Conservation (phyloP, 148 eudicot genomes). For the Rhododendron henanense region DNA sequence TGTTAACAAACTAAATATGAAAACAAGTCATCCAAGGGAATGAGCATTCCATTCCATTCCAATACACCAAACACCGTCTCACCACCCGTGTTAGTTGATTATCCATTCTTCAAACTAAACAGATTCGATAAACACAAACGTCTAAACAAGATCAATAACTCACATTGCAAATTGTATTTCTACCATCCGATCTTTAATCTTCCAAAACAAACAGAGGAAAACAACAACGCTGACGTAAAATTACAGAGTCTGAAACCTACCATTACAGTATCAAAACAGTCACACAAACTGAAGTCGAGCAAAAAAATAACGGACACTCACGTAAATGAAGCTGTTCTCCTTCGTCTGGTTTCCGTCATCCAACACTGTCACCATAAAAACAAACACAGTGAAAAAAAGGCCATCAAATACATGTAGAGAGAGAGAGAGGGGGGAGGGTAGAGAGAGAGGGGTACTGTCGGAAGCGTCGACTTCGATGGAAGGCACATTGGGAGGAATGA, state of each 20-base stretch:
- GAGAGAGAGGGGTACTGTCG: slow-evolving; percentile 49
- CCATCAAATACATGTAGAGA: not conserved
- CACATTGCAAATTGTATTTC: not conserved
- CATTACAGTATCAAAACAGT: not conserved
- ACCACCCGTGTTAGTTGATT: not conserved
- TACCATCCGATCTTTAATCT: not conserved
- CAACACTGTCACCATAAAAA: slow-evolving; percentile 47
- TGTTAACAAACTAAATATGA: not conserved
- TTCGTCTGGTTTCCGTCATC: slow-evolving; percentile 82
- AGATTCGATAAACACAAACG: not conserved
- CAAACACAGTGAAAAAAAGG: not conserved
- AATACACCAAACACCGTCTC: not conserved
- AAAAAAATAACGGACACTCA: slow-evolving; percentile 33
- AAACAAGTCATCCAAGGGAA: not conserved
- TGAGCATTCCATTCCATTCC: not conserved
- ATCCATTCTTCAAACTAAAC: not conserved
- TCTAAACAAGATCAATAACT: not conserved
- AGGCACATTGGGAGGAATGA: slow-evolving; percentile 91
- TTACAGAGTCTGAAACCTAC: not conserved
- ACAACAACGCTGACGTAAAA: not conserved
- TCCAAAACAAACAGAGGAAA: not conserved
- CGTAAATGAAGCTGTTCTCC: slow-evolving; percentile 93
- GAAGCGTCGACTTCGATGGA: slow-evolving; percentile 92
- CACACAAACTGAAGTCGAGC: slow-evolving; percentile 1
- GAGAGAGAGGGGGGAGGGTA: not conserved